phyloP scores from a whole-genome alignment of 306 rosid species.

The Prosopis cineraria region DNA sequence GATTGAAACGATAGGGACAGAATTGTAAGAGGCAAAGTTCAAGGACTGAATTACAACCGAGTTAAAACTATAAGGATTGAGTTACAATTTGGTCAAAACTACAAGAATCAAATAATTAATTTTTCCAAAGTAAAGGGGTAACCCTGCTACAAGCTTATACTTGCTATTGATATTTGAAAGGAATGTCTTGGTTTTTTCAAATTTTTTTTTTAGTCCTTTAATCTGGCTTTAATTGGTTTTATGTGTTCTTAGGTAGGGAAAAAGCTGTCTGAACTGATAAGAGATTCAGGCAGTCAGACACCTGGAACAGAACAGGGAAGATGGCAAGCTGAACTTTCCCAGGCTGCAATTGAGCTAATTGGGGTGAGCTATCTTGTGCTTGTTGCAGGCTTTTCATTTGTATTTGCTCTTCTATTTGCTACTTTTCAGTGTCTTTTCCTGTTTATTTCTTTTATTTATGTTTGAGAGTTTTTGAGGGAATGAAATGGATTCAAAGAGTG shows the following conservation, averaged over 20 bases:
- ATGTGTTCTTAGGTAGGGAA: conserved; percentile 79
- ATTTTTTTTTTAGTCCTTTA: not conserved
- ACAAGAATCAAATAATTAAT: too few species aligned
- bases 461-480: not conserved
- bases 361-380: conserved; percentile 59
- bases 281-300: conserved; percentile 88
- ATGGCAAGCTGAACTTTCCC: conserved; percentile 99
- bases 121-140: too few species aligned
- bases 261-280: conserved; percentile 86
- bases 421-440: not conserved
- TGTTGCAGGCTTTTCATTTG: conserved; percentile 25
- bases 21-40: too few species aligned
- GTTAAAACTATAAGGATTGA: too few species aligned
- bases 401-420: not conserved
- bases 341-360: conserved; percentile 96
- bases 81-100: too few species aligned
- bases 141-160: not conserved
- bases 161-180: not conserved
- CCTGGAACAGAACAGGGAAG: conserved; percentile 88
- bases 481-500: not conserved
- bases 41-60: too few species aligned
- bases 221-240: conserved; percentile 14
- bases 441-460: not conserved
- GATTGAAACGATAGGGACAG: too few species aligned
- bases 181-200: not conserved